phyloP scores from a whole-genome alignment of 192 early-diverging fungal genomes.

The Jimgerdemannia lactiflua region DNA sequence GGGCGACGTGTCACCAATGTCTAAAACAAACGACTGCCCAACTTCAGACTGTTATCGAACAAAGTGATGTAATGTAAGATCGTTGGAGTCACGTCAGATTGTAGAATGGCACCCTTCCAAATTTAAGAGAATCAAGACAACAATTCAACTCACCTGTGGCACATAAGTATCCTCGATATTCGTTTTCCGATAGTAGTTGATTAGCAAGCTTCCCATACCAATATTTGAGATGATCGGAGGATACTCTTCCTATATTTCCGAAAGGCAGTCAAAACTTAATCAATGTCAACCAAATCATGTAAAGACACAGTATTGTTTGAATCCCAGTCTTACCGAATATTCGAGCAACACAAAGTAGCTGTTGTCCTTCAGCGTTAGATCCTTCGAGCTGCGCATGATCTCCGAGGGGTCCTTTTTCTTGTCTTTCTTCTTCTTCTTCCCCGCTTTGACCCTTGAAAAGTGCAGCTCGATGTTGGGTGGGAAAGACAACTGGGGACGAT shows the following conservation, averaged over 20 bases:
- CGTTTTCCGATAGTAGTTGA: conserved; percentile 95
- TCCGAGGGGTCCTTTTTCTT: conserved; percentile 66
- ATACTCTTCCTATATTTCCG: conserved; percentile 75
- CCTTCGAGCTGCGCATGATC: conserved; percentile 77
- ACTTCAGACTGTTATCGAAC: conserved; percentile 49
- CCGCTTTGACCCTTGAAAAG: conserved; percentile 74
- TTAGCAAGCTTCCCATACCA: conserved; percentile 93
- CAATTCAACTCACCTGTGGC: conserved; percentile 50
- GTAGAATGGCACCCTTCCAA: too few species aligned
- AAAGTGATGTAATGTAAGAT: conserved; percentile 1
- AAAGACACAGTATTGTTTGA: conserved; percentile 6
- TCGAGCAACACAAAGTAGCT: conserved; percentile 83
- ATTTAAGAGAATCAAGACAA: too few species aligned
- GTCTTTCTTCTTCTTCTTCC: conserved; percentile 73
- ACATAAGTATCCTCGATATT: conserved; percentile 76
- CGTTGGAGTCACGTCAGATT: background rate
- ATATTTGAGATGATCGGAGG: conserved; percentile 89
- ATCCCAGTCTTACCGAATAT: conserved; percentile 60
- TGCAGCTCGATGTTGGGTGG: conserved; percentile 51
- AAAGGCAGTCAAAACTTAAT: background rate
- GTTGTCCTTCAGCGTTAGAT: conserved; percentile 87
- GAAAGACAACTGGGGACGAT: conserved; percentile 79
- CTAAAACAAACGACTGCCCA: conserved; percentile 83
- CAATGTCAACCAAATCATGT: background rate
- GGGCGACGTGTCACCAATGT: conserved; percentile 87